Evolutionary conservation across 306 rosid genomes (phyloP).

Genomic region (Hippophae rhamnoides): DNA sequence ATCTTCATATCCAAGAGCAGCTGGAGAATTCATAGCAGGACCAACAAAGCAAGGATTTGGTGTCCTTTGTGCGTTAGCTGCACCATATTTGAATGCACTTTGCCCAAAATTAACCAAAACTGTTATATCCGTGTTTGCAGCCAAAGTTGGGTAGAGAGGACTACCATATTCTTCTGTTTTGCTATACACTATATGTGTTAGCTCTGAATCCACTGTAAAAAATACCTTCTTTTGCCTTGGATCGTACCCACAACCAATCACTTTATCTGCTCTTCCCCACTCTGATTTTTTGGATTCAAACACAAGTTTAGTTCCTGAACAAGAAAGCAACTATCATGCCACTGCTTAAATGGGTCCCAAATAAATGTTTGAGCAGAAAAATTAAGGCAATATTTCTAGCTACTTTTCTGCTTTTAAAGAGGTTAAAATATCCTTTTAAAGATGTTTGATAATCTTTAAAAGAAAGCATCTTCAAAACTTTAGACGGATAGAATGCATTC

Average conservation of each 20-base stretch:
- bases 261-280: constrained; percentile 62
- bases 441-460: too few species aligned
- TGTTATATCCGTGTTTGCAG: constrained; percentile 42
- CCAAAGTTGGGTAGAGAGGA: constrained; percentile 64
- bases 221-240: constrained; percentile 70
- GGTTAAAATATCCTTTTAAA: too few species aligned
- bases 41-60: constrained; percentile 80
- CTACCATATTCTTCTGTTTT: constrained; percentile 60
- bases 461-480: too few species aligned
- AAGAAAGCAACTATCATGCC: constrained; percentile 1
- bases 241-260: constrained; percentile 85
- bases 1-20: constrained; percentile 55
- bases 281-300: constrained; percentile 48
- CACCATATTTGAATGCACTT: constrained; percentile 57
- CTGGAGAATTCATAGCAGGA: constrained; percentile 33
- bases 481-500: too few species aligned
- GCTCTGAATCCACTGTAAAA: constrained; percentile 74
- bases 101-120: constrained; percentile 81
- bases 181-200: constrained; percentile 62
- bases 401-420: too few species aligned
- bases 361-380: too few species aligned
- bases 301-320: constrained; percentile 63
- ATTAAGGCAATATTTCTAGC: too few species aligned
- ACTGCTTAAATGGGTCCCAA: too few species aligned
- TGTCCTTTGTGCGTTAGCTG: constrained; percentile 77